Conservation (phyloP, 495 filamentous ascomycete genomes). For the Achaetomiella virescens region DNA sequence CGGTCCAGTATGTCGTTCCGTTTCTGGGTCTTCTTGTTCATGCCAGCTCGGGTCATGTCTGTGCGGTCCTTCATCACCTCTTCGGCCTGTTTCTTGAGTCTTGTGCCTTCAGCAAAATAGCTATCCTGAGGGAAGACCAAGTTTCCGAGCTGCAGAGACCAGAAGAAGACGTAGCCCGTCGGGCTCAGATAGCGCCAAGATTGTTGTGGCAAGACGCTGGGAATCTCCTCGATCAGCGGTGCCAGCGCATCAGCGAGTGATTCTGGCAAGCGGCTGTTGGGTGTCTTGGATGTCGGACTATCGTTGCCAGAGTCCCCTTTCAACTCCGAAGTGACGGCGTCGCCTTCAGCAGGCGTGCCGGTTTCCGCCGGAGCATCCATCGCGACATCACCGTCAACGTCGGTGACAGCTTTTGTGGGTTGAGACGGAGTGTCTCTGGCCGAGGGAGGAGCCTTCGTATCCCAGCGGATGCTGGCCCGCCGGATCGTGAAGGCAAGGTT, state of each 20-base stretch:
- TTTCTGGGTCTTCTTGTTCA: slow-evolving; percentile 57
- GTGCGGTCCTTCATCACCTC: slow-evolving; percentile 62
- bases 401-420: slow-evolving; percentile 20
- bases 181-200: slow-evolving; percentile 63
- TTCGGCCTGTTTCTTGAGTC: slow-evolving; percentile 54
- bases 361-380: slow-evolving; percentile 31
- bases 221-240: slow-evolving; percentile 64
- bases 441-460: slow-evolving; percentile 24
- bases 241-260: slow-evolving; percentile 70
- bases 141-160: slow-evolving; percentile 80
- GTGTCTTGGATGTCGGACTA: slow-evolving; percentile 7
- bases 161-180: slow-evolving; percentile 86
- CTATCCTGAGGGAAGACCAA: slow-evolving; percentile 63
- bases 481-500: slow-evolving; percentile 84
- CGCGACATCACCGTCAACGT: slow-evolving; percentile 37
- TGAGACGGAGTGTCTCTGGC: slow-evolving; percentile 26
- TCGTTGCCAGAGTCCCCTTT: slow-evolving; percentile 15
- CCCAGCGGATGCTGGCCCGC: slow-evolving; percentile 56
- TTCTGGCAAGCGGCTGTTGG: slow-evolving; percentile 35
- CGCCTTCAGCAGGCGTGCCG: background rate
- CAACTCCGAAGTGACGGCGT: slow-evolving; percentile 6
- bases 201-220: slow-evolving; percentile 52
- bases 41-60: slow-evolving; percentile 58
- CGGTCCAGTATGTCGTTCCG: slow-evolving; percentile 65
- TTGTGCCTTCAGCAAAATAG: slow-evolving; percentile 65